Evolutionary conservation across 257 asterid genomes (phyloP).

Genomic region (Solanum piurae): DNA sequence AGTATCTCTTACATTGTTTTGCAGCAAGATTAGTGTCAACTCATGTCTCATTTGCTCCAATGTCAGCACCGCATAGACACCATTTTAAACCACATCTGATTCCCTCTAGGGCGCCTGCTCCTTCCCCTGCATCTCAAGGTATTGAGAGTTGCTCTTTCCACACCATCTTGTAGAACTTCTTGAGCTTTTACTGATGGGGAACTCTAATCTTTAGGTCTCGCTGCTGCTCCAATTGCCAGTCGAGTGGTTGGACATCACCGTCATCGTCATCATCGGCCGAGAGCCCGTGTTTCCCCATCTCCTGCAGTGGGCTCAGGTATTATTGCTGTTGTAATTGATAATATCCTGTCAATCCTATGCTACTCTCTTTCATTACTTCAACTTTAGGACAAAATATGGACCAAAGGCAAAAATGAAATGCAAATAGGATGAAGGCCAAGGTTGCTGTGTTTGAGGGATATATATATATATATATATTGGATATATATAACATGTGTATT

Average conservation of each 20-base stretch:
- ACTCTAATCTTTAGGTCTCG: slow-evolving; percentile 32
- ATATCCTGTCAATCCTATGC: neutral
- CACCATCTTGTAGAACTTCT: neutral
- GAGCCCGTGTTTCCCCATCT: slow-evolving; percentile 55
- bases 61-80: slow-evolving; percentile 20
- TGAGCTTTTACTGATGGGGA: slow-evolving; percentile 17
- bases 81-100: slow-evolving; percentile 19
- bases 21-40: slow-evolving; percentile 38
- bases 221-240: slow-evolving; percentile 34
- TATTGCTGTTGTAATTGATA: neutral
- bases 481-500: neutral
- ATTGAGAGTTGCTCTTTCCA: slow-evolving; percentile 1
- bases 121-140: slow-evolving; percentile 55
- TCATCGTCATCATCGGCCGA: slow-evolving; percentile 31
- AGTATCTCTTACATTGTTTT: neutral
- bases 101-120: slow-evolving; percentile 45
- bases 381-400: neutral
- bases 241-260: slow-evolving; percentile 27
- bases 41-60: slow-evolving; percentile 31
- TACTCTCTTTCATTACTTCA: neutral
- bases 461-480: neutral
- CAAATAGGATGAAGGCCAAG: neutral
- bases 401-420: neutral
- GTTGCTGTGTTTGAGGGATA: neutral
- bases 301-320: slow-evolving; percentile 64